Conservation (phyloP, 1,284 basidiomycete species). For the Flammula alnicola region DNA sequence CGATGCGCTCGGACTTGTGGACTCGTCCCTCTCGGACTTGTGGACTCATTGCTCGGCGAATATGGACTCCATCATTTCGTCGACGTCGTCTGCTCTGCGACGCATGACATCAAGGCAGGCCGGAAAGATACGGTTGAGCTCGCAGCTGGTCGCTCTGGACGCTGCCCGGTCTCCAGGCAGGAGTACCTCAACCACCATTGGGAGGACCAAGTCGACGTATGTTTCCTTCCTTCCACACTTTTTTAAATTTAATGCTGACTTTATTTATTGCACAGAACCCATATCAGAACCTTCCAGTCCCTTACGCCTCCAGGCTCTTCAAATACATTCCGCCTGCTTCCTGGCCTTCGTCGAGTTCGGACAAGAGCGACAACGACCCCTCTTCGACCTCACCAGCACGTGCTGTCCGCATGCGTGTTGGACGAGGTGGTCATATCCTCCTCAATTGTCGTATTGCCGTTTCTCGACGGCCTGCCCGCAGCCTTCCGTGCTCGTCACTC, state of each 20-base stretch:
- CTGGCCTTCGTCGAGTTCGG: slow-evolving; percentile 32
- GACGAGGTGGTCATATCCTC: slow-evolving; percentile 81
- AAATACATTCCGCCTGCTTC: slow-evolving; percentile 54
- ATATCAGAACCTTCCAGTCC: slow-evolving; percentile 57
- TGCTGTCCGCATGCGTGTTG: slow-evolving; percentile 75
- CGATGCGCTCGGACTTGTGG: too few relatives aligned
- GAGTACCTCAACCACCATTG: slow-evolving; percentile 82
- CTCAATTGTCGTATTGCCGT: slow-evolving; percentile 71
- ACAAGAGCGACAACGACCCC: slow-evolving; percentile 32
- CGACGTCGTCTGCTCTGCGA: too few relatives aligned
- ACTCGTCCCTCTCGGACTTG: too few relatives aligned
- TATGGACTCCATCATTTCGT: too few relatives aligned
- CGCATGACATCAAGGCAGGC: too few relatives aligned
- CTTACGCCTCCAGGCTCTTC: slow-evolving; percentile 64
- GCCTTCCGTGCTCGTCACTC: slow-evolving; percentile 28
- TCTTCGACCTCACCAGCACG: slow-evolving; percentile 35
- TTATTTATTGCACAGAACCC: slow-evolving; percentile 48
- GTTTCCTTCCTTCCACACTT: background rate
- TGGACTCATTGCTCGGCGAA: too few relatives aligned
- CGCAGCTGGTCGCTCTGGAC: too few relatives aligned
- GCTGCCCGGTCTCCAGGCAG: slow-evolving; percentile 64
- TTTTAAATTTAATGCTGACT: slow-evolving; percentile 9
- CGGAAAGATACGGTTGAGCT: too few relatives aligned
- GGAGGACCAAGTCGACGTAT: slow-evolving; percentile 87
- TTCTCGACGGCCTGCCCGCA: slow-evolving; percentile 23